A percentile compares a stretch with the other conserved stretches of the same genome.
Conservation (phyloP, 2,329 filamentous ascomycete genomes). For the Emmonsiellopsis sp. region DNA sequence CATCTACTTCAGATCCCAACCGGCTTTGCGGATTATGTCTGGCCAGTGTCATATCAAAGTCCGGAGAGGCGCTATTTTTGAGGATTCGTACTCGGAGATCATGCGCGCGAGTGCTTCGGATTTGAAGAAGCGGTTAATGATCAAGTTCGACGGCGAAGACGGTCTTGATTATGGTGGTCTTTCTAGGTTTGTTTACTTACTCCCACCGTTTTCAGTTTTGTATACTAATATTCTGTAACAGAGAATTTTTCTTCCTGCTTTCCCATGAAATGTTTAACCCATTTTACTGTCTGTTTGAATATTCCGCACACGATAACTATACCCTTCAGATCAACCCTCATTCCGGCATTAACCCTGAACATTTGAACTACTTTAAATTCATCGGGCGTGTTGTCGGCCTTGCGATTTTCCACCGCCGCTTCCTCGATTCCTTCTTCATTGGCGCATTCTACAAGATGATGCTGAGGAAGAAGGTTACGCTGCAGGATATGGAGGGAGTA, state of each 20-base stretch:
- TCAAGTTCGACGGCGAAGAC: conserved; percentile 98
- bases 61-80: conserved; percentile 90
- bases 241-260: conserved; percentile 98
- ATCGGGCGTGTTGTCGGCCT: conserved; percentile 94
- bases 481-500: conserved; percentile 97
- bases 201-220: too few relatives aligned
- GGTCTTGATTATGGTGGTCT: conserved; percentile 96
- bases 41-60: conserved; percentile 99
- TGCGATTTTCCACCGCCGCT: conserved; percentile 95
- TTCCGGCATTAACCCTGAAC: conserved; percentile 97
- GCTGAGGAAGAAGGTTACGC: conserved; percentile 77
- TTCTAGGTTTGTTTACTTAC: conserved; percentile 49
- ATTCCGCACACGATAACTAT: conserved; percentile 99
- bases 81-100: conserved; percentile 97
- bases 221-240: conserved; percentile 19
- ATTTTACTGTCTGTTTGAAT: conserved; percentile 99
- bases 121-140: conserved; percentile 97
- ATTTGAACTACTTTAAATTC: conserved; percentile 99
- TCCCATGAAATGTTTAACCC: conserved; percentile 99
- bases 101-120: conserved; percentile 93
- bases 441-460: conserved; percentile 99
- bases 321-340: conserved; percentile 99
- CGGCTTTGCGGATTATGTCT: conserved; percentile 85
- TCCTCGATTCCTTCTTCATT: conserved; percentile 98
- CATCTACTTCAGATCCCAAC: conserved; percentile 98